Evolutionary conservation across 2,329 filamentous ascomycete species (phyloP).

Genomic region (Diaporthe ampelina): DNA sequence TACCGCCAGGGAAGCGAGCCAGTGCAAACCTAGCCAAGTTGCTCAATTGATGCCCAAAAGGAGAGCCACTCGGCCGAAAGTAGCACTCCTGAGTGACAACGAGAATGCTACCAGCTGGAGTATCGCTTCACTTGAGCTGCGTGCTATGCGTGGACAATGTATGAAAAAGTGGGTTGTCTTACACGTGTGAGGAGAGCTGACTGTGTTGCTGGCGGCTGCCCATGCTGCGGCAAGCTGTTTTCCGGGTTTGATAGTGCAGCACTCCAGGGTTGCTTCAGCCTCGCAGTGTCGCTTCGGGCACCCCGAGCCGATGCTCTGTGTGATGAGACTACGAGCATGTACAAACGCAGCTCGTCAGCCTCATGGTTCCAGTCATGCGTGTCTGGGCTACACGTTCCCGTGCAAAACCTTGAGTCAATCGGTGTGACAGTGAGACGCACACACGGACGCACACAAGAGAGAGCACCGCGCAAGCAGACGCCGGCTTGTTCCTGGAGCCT

Average conservation of each 20-base stretch:
- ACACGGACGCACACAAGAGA: background rate
- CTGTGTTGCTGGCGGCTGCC: slow-evolving; percentile 2
- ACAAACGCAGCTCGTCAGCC: background rate
- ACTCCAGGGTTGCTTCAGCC: background rate
- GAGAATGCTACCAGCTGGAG: background rate
- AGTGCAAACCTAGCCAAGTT: background rate
- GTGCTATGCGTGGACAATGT: background rate
- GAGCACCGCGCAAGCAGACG: background rate
- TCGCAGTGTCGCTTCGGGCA: slow-evolving; percentile 15
- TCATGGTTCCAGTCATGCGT: slow-evolving; percentile 20
- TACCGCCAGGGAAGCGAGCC: background rate
- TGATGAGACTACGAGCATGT: slow-evolving; percentile 6
- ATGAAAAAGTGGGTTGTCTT: background rate
- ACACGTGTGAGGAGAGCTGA: background rate
- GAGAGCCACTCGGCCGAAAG: background rate
- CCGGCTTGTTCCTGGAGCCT: background rate
- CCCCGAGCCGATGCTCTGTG: slow-evolving; percentile 30
- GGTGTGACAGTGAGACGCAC: slow-evolving; percentile 3
- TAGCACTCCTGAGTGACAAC: too few relatives aligned
- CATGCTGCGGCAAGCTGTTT: slow-evolving; percentile 7
- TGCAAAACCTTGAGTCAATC: slow-evolving; percentile 24
- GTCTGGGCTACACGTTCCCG: slow-evolving; percentile 17
- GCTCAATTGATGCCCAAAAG: background rate
- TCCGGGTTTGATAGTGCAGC: background rate
- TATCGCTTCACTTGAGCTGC: background rate